A percentile compares a stretch with the other conserved stretches of the same genome.
Conservation (phyloP, 306 rosid species). For the Cucurbita ficifolia region DNA sequence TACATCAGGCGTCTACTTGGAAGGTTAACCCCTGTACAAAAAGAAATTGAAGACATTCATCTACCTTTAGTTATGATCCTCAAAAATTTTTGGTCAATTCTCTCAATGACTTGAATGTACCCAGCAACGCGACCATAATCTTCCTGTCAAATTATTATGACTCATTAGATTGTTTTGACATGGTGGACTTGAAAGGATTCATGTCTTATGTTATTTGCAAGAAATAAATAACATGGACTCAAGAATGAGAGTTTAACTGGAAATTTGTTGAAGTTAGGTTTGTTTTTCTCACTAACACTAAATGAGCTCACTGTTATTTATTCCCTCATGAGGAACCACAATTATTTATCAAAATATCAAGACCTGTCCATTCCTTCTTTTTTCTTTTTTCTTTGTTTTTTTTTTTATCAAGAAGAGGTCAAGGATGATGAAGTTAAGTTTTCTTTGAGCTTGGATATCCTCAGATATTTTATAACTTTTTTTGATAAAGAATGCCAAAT, state of each 20-base stretch:
- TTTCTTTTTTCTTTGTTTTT: not conserved
- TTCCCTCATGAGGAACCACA: not conserved
- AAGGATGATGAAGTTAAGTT: not conserved
- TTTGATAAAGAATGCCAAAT: not conserved
- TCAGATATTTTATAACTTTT: not conserved
- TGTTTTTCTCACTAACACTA: no score
- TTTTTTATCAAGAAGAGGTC: not conserved
- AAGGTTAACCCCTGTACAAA: not conserved
- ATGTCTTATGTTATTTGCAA: no score
- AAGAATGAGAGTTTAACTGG: no score
- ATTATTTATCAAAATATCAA: not conserved
- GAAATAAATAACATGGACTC: no score
- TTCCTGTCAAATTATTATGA: no score
- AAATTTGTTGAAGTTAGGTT: no score
- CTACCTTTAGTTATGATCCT: not conserved
- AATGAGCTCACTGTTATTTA: not conserved
- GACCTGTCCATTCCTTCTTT: not conserved
- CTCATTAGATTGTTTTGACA: no score
- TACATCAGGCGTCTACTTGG: not conserved
- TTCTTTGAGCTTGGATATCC: not conserved
- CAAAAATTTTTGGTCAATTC: no score
- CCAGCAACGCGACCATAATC: no score
- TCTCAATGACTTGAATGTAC: no score
- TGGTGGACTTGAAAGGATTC: no score
- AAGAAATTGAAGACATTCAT: not conserved